Evolutionary conservation across 805 yeast genomes (phyloP), one percentile per base, ranked within the genome.

Genomic region (Nakazawaea ambrosiae): DNA sequence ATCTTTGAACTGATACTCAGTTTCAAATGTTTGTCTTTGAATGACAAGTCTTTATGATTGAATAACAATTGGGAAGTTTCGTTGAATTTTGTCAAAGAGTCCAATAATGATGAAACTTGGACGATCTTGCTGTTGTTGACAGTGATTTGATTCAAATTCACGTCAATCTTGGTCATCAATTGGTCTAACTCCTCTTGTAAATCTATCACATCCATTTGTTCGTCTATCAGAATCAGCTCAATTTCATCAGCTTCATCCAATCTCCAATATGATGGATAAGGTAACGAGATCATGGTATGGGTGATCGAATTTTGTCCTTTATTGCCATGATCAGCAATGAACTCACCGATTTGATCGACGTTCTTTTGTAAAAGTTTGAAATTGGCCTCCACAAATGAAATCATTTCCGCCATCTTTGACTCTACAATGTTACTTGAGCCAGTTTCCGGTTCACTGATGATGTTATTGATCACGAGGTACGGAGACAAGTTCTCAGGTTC

Each of bases 311-410:
- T 23, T 9, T 47, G 16, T 4, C 38, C 38, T 1, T 36, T 38
- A 12, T 27, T 19, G 14, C 59, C 61, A 23, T 51, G n/a, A n/a
- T n/a, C 55, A 3, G 23, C 17, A 12, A 61, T 23, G 30, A 51
- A 60, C 5, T 25, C 37, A n/a, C 41, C 45, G 15, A 53, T 28
- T 2, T 42, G 26, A 12, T 19, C 18, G 3, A 51, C 31, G 32
- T 60, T 60, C 31, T 37, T 35, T 3, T 39, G 26, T 24, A 61
- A 31, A 6, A 55, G 41, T 11, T 41, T 45, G 20, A 60, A 45
- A 20, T 58, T 53, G 8, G 61, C 54, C 8, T 56, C 58, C 1
- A 49, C 45, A 36, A 54, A 60, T 35, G 55, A 56, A 12, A 46
- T 37, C 17, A 57, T 37, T 37, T 49, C 50, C 25, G 52, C 52